phyloP scores from a whole-genome alignment of 345 rosid species.

The Pseudoturritis turrita region DNA sequence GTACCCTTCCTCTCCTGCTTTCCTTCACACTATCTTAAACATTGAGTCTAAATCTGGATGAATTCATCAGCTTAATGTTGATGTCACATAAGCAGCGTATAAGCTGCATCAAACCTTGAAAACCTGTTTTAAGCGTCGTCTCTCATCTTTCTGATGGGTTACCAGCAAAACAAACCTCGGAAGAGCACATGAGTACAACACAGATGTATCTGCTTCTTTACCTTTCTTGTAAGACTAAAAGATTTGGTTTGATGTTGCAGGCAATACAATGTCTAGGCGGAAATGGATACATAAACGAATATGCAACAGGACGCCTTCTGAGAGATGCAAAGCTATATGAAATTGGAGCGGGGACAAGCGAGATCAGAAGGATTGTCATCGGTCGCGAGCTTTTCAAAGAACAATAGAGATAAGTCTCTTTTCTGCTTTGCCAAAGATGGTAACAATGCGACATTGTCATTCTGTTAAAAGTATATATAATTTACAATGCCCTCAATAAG shows the following conservation, averaged over 20 bases:
- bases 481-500: not conserved
- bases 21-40: not conserved
- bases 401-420: conserved; percentile 30
- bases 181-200: not conserved
- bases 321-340: conserved; percentile 94
- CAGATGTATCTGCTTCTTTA: not conserved
- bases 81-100: not conserved
- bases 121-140: not conserved
- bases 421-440: not conserved
- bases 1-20: not conserved
- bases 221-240: not conserved
- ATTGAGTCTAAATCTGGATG: not conserved
- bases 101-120: not conserved
- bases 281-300: conserved; percentile 90
- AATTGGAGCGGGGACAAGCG: conserved; percentile 96
- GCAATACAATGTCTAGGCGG: conserved; percentile 98
- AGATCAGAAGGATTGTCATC: conserved; percentile 85
- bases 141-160: not conserved
- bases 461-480: not conserved
- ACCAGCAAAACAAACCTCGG: not conserved
- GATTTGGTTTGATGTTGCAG: conserved; percentile 41
- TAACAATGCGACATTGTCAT: not conserved
- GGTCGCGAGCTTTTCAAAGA: conserved; percentile 87
- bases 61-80: not conserved
- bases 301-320: conserved; percentile 80